Percentiles rank a stretch among this genome's conserved stretches.
These are phyloP conservation scores for Flaveria ramosissima DNA, from an alignment of 129 eudicot species.

Conservation along the genomic window DNA sequence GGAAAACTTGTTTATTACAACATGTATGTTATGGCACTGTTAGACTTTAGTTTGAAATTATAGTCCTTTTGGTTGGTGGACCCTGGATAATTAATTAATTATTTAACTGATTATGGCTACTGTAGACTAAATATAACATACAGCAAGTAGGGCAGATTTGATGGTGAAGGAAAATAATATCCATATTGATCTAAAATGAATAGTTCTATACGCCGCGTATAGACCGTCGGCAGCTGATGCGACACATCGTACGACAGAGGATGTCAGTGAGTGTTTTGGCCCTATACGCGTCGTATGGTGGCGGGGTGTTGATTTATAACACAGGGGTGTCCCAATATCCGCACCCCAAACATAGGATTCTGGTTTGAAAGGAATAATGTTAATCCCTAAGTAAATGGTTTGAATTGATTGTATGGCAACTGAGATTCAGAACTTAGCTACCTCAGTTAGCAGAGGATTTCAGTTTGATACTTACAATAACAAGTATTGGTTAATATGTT, in stretches of 20 bases:
- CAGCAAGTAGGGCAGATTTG: background rate
- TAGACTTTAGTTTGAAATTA: background rate
- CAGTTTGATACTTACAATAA: background rate
- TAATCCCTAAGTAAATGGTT: conserved; percentile 7
- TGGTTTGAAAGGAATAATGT: background rate
- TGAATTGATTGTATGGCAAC: background rate
- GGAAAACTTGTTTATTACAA: background rate
- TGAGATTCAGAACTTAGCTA: conserved; percentile 14
- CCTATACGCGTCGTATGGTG: too few relatives aligned
- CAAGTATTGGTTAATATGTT: background rate
- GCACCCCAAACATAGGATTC: background rate
- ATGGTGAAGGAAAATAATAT: background rate
- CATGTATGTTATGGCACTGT: background rate
- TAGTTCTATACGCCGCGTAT: too few relatives aligned
- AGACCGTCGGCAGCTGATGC: too few relatives aligned
- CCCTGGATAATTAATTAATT: too few relatives aligned
- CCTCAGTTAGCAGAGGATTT: conserved; percentile 17
- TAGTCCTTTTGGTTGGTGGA: background rate
- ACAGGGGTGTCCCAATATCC: too few relatives aligned
- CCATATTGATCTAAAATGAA: background rate
- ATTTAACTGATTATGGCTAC: background rate
- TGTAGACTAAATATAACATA: background rate
- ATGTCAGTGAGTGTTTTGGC: too few relatives aligned
- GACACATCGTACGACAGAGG: too few relatives aligned
- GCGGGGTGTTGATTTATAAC: too few relatives aligned